Conservation (phyloP, 2,329 filamentous ascomycete genomes). For the Colletotrichum tanaceti region DNA sequence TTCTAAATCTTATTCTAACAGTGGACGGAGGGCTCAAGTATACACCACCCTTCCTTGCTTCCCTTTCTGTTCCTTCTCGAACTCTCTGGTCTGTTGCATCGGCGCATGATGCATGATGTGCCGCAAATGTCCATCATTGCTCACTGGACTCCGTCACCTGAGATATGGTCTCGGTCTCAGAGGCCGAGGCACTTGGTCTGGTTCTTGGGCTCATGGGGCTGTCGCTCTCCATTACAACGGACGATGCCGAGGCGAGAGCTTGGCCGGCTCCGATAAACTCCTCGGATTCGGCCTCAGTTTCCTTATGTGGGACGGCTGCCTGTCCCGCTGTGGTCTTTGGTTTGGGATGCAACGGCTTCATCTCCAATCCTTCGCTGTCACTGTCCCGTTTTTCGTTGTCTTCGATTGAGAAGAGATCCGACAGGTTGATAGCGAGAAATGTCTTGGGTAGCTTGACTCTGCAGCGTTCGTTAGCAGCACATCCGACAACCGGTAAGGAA, state of each 20-base stretch:
- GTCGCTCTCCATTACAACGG: constrained; percentile 9
- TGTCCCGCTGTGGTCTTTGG: constrained; percentile 28
- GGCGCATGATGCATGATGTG: not conserved
- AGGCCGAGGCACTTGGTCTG: constrained; percentile 14
- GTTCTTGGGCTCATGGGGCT: constrained; percentile 21
- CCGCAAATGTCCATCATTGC: not conserved
- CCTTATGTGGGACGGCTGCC: not conserved
- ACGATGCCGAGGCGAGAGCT: constrained; percentile 25
- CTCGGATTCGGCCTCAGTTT: constrained; percentile 27
- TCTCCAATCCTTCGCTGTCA: constrained; percentile 61
- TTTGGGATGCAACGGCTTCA: constrained; percentile 53
- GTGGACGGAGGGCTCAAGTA: not conserved
- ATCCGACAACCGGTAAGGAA: constrained; percentile 2
- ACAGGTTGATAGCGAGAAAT: constrained; percentile 73
- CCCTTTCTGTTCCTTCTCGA: not conserved
- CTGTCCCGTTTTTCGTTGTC: constrained; percentile 64
- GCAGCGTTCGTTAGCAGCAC: constrained; percentile 29
- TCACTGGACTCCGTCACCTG: constrained; percentile 9
- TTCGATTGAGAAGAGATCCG: constrained; percentile 71
- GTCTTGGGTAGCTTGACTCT: constrained; percentile 75
- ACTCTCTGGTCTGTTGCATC: not conserved
- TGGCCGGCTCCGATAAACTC: constrained; percentile 38
- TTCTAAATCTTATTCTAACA: not conserved
- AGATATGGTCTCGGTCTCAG: constrained; percentile 5
- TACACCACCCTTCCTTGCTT: not conserved